Conservation (phyloP, 108 stramenopile genomes). For the Cyclotella choctawhatcheeana region DNA sequence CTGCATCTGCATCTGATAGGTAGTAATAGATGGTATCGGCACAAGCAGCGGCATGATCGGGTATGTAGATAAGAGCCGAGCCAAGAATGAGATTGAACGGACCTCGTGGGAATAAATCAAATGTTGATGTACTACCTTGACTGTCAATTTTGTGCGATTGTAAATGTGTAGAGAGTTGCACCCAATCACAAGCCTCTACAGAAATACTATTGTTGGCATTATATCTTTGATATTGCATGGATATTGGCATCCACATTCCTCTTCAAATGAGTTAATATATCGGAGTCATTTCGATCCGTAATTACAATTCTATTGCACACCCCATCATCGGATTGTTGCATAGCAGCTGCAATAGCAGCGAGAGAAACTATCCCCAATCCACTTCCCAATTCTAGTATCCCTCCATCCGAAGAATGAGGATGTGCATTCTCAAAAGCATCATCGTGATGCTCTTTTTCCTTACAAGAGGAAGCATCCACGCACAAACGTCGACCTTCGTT, state of each 20-base stretch:
- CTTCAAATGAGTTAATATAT: constrained; percentile 24
- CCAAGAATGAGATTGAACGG: constrained; percentile 39
- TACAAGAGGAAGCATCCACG: constrained; percentile 6
- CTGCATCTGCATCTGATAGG: background rate
- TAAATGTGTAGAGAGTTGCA: constrained; percentile 11
- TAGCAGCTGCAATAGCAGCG: constrained; percentile 29
- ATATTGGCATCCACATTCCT: constrained; percentile 27
- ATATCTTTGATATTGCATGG: background rate
- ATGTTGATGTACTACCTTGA: background rate
- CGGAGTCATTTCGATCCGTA: constrained; percentile 25
- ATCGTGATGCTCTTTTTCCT: no score
- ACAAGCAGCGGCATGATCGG: constrained; percentile 38
- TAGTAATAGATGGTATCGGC: constrained; percentile 39
- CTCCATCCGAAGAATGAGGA: constrained; percentile 3
- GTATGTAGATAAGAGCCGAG: constrained; percentile 30
- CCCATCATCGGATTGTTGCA: background rate
- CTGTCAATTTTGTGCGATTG: background rate
- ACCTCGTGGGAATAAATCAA: constrained; percentile 11
- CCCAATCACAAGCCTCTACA: constrained; percentile 36
- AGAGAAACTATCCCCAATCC: constrained; percentile 34
- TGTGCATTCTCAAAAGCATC: no score
- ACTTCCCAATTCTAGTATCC: constrained; percentile 43
- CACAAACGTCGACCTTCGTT: constrained; percentile 28
- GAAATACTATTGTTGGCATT: background rate
- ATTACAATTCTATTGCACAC: constrained; percentile 19